A percentile compares a stretch with the other conserved stretches of the same genome.
Evolutionary conservation across 2,329 filamentous ascomycete genomes (phyloP).

Genomic region (Bipolaris bicolor): DNA sequence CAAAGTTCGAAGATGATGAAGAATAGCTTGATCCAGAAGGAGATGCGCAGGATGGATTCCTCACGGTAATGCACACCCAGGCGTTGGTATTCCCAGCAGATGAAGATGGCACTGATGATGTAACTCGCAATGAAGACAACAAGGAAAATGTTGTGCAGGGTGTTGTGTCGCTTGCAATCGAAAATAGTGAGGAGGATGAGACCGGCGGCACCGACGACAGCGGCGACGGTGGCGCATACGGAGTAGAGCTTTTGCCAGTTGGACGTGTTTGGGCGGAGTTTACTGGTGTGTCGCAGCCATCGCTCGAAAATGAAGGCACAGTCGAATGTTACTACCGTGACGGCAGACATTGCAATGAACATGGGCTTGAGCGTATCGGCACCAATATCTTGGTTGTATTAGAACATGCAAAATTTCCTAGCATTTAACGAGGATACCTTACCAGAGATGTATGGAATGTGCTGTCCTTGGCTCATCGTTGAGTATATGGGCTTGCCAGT

Average conservation of each 20-base stretch:
- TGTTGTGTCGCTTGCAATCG: constrained; percentile 73
- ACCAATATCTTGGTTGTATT: constrained; percentile 58
- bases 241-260: constrained; percentile 67
- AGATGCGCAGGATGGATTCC: constrained; percentile 73
- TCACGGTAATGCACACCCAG: constrained; percentile 80
- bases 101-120: constrained; percentile 81
- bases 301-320: constrained; percentile 80
- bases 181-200: constrained; percentile 85
- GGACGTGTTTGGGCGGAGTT: constrained; percentile 76
- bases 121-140: constrained; percentile 85
- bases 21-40: constrained; percentile 84
- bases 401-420: not conserved
- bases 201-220: constrained; percentile 76
- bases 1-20: constrained; percentile 83
- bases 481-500: constrained; percentile 63
- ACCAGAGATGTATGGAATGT: constrained; percentile 75
- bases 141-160: constrained; percentile 77
- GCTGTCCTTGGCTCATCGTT: constrained; percentile 65
- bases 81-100: constrained; percentile 88
- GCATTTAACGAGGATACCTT: constrained; percentile 15
- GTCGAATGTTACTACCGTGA: constrained; percentile 82
- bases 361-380: constrained; percentile 72
- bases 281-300: constrained; percentile 81
- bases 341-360: constrained; percentile 73
- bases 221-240: constrained; percentile 67